A percentile compares a stretch with the other conserved stretches of the same genome.
Conservation (phyloP, 1,284 basidiomycete genomes). For the Coriolopsis trogii region DNA sequence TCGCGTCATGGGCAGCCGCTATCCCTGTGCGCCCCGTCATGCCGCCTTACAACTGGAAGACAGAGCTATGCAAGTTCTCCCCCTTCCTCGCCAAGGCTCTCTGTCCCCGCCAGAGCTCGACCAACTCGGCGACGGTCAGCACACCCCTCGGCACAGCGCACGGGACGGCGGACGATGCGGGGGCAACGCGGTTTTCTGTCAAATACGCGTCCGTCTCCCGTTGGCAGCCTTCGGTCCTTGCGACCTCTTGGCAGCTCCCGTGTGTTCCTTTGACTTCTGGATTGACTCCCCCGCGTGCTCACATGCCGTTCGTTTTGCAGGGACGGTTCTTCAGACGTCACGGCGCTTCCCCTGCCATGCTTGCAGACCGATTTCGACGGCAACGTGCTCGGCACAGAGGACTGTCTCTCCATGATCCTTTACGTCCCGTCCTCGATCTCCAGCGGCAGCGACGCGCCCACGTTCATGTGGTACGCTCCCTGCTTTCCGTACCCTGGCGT, state of each 20-base stretch:
- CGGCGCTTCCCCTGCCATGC: conserved; percentile 67
- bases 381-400: conserved; percentile 59
- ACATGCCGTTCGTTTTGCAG: conserved; percentile 36
- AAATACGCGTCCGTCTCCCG: conserved; percentile 65
- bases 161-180: conserved; percentile 52
- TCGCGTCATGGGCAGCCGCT: conserved; percentile 34
- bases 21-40: conserved; percentile 33
- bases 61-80: conserved; percentile 48
- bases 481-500: neutral
- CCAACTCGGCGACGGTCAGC: conserved; percentile 35
- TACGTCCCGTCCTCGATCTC: conserved; percentile 60
- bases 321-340: conserved; percentile 52
- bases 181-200: conserved; percentile 59
- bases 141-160: conserved; percentile 58
- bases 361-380: conserved; percentile 55
- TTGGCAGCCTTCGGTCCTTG: conserved; percentile 59
- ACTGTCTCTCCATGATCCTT: conserved; percentile 77
- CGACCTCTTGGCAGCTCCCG: conserved; percentile 62
- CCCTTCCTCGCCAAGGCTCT: conserved; percentile 42
- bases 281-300: conserved; percentile 1
- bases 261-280: conserved; percentile 37
- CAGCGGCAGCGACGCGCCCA: conserved; percentile 45
- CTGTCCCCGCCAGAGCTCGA: conserved; percentile 41
- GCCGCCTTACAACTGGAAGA: conserved; percentile 30
- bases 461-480: conserved; percentile 65